Percentiles rank a stretch among this genome's conserved stretches.
These are phyloP conservation scores for Microascus cirrosus DNA, from an alignment of 2,329 filamentous ascomycete genomes.

Conservation along the genomic window DNA sequence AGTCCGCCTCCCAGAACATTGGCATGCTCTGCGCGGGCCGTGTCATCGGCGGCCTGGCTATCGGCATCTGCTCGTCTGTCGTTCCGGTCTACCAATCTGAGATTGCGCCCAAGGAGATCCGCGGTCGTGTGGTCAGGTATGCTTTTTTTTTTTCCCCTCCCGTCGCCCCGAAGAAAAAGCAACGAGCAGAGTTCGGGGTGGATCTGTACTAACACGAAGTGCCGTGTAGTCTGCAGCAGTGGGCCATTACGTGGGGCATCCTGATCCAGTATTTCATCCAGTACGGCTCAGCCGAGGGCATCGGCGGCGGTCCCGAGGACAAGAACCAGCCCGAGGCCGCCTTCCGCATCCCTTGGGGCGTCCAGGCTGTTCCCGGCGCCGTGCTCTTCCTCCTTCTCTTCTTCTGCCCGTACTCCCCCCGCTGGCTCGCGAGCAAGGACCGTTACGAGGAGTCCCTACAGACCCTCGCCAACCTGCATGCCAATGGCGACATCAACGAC, in stretches of 20 bases:
- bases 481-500: conserved; percentile 40
- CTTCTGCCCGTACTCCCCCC: conserved; percentile 53
- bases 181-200: no score
- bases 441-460: conserved; percentile 53
- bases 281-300: conserved; percentile 44
- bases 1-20: conserved; percentile 53
- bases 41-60: conserved; percentile 59
- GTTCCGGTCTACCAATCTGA: conserved; percentile 63
- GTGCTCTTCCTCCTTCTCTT: conserved; percentile 43
- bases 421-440: conserved; percentile 60
- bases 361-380: conserved; percentile 45
- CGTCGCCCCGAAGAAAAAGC: neutral
- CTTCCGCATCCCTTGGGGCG: conserved; percentile 51
- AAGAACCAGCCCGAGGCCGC: conserved; percentile 37
- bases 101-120: conserved; percentile 45
- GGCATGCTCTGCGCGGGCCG: conserved; percentile 63
- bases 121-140: conserved; percentile 43
- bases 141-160: neutral
- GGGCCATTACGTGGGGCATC: conserved; percentile 62
- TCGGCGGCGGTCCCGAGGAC: conserved; percentile 38
- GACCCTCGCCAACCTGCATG: conserved; percentile 48
- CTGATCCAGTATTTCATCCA: conserved; percentile 57
- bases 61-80: conserved; percentile 63
- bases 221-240: conserved; percentile 44
- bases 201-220: no score